Conservation (phyloP, 1,284 basidiomycete genomes). For the Cerioporus squamosus region DNA sequence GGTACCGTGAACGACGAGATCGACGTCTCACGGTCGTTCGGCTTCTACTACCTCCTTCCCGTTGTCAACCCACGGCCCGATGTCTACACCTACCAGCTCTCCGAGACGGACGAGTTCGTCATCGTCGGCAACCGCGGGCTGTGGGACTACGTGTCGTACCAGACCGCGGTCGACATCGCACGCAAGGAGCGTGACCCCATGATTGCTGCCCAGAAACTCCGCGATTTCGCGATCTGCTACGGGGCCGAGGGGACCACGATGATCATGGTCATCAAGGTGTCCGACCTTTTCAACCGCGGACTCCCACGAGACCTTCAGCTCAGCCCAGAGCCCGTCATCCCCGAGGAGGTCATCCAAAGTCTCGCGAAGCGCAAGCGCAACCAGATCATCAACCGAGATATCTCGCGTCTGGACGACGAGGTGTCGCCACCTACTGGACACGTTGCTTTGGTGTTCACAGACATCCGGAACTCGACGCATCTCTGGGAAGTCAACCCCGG, state of each 20-base stretch:
- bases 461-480: constrained; percentile 97
- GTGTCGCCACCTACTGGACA: constrained; percentile 89
- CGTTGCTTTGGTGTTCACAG: constrained; percentile 96
- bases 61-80: constrained; percentile 92
- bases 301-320: constrained; percentile 48
- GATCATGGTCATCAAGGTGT: constrained; percentile 96
- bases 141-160: constrained; percentile 95
- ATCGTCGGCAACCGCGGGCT: constrained; percentile 93
- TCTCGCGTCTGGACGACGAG: constrained; percentile 77
- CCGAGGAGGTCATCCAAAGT: constrained; percentile 42
- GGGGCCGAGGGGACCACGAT: constrained; percentile 94
- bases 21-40: constrained; percentile 92
- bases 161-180: constrained; percentile 97
- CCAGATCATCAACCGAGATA: constrained; percentile 55
- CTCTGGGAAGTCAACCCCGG: constrained; percentile 98
- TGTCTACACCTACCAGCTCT: constrained; percentile 72
- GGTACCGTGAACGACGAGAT: constrained; percentile 94
- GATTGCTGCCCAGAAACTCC: constrained; percentile 96
- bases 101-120: constrained; percentile 93
- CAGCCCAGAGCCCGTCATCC: constrained; percentile 48
- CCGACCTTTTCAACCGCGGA: constrained; percentile 71
- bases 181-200: constrained; percentile 90
- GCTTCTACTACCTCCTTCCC: constrained; percentile 91
- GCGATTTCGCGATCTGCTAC: constrained; percentile 97
- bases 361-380: constrained; percentile 42